Conservation (phyloP, 495 filamentous ascomycete genomes). For the Jackrogersella minutella region DNA sequence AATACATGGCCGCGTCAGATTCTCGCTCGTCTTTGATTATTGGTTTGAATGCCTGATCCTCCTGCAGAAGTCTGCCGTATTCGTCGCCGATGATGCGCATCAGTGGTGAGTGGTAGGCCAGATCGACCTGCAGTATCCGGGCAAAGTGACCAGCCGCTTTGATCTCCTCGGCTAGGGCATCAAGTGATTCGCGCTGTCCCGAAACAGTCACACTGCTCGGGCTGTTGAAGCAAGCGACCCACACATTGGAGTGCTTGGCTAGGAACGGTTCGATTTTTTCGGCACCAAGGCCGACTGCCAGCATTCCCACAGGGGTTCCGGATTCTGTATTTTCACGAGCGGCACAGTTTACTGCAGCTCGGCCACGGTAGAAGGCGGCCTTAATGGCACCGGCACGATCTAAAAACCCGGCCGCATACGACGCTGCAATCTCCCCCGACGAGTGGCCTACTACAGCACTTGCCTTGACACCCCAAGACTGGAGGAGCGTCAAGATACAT, state of each 20-base stretch:
- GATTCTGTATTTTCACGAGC: no score
- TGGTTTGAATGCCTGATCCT: constrained; percentile 26
- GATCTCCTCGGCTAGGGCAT: no score
- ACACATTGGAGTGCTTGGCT: constrained; percentile 36
- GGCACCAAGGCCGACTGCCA: constrained; percentile 44
- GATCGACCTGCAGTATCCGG: constrained; percentile 52
- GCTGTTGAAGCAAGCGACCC: constrained; percentile 53
- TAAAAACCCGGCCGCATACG: constrained; percentile 44
- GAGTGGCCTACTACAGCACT: constrained; percentile 49
- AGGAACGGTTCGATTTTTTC: constrained; percentile 19
- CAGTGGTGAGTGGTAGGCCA: constrained; percentile 61
- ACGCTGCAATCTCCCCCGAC: constrained; percentile 54
- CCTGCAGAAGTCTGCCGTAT: constrained; percentile 43
- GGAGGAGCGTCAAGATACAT: constrained; percentile 57
- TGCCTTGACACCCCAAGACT: constrained; percentile 55
- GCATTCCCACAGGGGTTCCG: constrained; percentile 45
- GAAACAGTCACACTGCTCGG: constrained; percentile 47
- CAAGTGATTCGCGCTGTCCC: constrained; percentile 37
- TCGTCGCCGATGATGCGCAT: constrained; percentile 52
- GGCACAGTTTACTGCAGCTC: background rate
- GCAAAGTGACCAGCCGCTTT: constrained; percentile 47
- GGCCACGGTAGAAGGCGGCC: constrained; percentile 47
- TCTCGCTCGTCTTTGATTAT: background rate
- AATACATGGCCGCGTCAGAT: constrained; percentile 40
- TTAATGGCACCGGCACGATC: constrained; percentile 25